Base-by-base conservation (phyloP, 257 asterid species). In the Solanum lignicaule region DNA sequence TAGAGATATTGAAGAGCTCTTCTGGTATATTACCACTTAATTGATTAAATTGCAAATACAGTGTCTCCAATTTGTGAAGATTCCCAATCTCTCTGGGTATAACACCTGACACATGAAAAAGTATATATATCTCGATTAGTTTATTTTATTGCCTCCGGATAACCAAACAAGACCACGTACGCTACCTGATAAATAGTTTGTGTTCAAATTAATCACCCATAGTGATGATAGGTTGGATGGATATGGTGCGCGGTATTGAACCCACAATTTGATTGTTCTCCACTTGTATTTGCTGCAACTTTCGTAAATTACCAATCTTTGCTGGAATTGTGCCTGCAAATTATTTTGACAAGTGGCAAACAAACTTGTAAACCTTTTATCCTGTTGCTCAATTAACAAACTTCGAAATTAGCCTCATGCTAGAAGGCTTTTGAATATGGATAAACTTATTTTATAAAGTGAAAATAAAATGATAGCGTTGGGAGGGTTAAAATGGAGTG, bases 51-150 rank as follows among this genome's bases (percentile, higher is more conserved):
- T 3, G 23, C 46, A 91, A 32, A 38, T 5, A 5, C 38, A 92
- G 27, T 1, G 0, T 2, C 72, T 86, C 39, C 76, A 92, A 39
- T 1, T 84, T 82, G 46, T 39, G 10, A 65, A 89, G 33, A 39
- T 89, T 89, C 12, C 91, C 86, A 60, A 92, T 58, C 88, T 85
- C 91, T 62, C 16, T 55, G 0, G 92, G 94, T n/a, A 92, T 13
- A 10, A 25, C 87, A 65, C 94, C 94, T 92, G 90, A 25, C 25
- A 76, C 78, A 52, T 21, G 18, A 46, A 13, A 4, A 18, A 12
- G 52, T 43, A 13, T 12, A 46, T 39, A 9, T 36, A 7, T 36
- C 39, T 39, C 1, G 43, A 38, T 38, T 38, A 38, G 0, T 38
- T 38, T 38, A 38, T 39, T 39, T 39, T 9, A 39, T 39, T 39